Conservation (phyloP, 2,329 filamentous ascomycete species). For the Ambrosiella xylebori region DNA sequence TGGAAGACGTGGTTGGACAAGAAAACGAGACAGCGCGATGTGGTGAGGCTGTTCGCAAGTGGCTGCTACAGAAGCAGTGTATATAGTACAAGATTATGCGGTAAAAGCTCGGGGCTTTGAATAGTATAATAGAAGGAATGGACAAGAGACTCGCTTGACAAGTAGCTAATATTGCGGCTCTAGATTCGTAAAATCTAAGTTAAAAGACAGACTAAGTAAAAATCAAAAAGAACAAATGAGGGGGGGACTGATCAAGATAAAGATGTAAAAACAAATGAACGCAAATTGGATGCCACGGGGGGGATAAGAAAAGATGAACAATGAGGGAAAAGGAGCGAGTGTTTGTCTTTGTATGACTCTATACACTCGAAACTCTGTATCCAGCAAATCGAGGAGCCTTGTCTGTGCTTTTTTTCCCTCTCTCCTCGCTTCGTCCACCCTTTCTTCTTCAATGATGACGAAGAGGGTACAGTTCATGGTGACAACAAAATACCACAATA, state of each 20-base stretch:
- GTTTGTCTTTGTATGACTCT: not conserved
- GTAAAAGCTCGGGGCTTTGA: too few relatives aligned
- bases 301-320: not conserved
- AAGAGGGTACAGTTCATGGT: too few relatives aligned
- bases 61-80: not conserved
- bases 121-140: not conserved
- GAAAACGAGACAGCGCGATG: not conserved
- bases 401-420: too few relatives aligned
- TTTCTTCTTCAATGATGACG: too few relatives aligned
- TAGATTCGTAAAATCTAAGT: not conserved
- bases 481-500: not conserved
- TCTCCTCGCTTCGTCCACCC: too few relatives aligned
- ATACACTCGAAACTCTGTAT: not conserved
- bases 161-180: not conserved
- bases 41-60: not conserved
- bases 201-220: not conserved
- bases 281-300: not conserved
- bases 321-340: not conserved
- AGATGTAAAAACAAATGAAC: not conserved
- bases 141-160: not conserved
- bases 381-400: not conserved
- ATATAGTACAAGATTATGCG: not conserved
- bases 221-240: not conserved
- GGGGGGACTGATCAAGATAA: not conserved
- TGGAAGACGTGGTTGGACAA: not conserved